Conservation (phyloP, 2,329 filamentous ascomycete genomes). For the Calonectria pseudoreteaudii region DNA sequence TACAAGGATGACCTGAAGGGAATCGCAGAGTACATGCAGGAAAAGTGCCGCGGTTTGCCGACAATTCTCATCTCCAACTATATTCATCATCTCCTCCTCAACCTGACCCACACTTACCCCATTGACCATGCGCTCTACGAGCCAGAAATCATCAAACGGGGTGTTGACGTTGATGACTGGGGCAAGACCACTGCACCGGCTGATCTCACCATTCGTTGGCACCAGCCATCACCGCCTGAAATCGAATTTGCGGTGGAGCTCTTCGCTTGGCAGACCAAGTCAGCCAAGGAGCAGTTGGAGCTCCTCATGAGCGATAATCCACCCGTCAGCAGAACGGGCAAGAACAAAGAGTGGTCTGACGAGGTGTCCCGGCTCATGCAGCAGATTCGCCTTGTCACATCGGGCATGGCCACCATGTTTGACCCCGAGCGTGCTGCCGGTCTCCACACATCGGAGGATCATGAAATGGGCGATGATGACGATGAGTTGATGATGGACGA, state of each 20-base stretch:
- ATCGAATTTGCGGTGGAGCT: slow-evolving; percentile 90
- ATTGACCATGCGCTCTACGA: slow-evolving; percentile 92
- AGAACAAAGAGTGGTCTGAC: slow-evolving; percentile 99
- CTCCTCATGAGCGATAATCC: slow-evolving; percentile 85
- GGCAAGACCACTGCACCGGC: slow-evolving; percentile 80
- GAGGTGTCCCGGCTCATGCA: slow-evolving; percentile 92
- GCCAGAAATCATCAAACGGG: slow-evolving; percentile 75
- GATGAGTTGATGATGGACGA: slow-evolving; percentile 59
- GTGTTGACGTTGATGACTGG: slow-evolving; percentile 85
- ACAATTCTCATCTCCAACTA: slow-evolving; percentile 98
- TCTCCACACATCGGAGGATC: slow-evolving; percentile 59
- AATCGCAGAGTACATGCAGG: slow-evolving; percentile 95
- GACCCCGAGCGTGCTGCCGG: slow-evolving; percentile 78
- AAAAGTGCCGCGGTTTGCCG: slow-evolving; percentile 91
- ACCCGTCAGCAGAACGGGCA: slow-evolving; percentile 88
- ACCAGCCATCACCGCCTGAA: slow-evolving; percentile 83
- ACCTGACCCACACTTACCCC: slow-evolving; percentile 93
- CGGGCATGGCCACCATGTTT: slow-evolving; percentile 90
- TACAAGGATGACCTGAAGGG: slow-evolving; percentile 91
- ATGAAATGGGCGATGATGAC: slow-evolving; percentile 69
- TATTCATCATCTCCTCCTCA: slow-evolving; percentile 94
- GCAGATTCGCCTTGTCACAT: slow-evolving; percentile 87
- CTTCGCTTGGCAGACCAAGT: slow-evolving; percentile 85
- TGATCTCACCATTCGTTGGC: slow-evolving; percentile 89
- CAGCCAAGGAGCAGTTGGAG: slow-evolving; percentile 79